These are phyloP conservation scores for Boeremia lycopersici DNA, from an alignment of 2,329 filamentous ascomycete genomes.

Conservation along the genomic window DNA sequence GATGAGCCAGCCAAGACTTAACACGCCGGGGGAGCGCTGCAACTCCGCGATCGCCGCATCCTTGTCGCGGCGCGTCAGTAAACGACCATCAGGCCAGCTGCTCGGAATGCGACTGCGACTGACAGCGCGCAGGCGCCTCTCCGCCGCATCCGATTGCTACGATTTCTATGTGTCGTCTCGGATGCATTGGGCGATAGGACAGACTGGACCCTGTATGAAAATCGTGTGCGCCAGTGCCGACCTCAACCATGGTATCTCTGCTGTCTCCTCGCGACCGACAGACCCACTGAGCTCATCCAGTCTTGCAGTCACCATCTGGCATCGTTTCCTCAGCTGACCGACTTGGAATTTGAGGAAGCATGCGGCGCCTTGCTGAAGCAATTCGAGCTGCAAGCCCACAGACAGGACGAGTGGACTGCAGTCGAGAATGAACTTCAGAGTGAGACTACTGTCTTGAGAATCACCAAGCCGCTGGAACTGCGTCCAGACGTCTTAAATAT, in stretches of 20 bases:
- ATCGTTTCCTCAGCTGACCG: slow-evolving; percentile 37
- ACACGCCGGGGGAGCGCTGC: neutral
- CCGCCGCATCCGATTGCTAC: slow-evolving; percentile 1
- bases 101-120: slow-evolving; percentile 1
- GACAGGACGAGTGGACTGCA: slow-evolving; percentile 33
- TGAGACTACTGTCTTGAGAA: slow-evolving; percentile 26
- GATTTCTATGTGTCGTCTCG: neutral
- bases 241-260: slow-evolving; percentile 4
- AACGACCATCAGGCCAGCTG: slow-evolving; percentile 1
- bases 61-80: slow-evolving; percentile 1
- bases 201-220: neutral
- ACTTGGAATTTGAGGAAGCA: slow-evolving; percentile 36
- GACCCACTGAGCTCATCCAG: neutral
- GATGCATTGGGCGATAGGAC: slow-evolving; percentile 1
- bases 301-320: slow-evolving; percentile 14
- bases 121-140: slow-evolving; percentile 1
- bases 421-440: slow-evolving; percentile 23
- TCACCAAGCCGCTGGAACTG: slow-evolving; percentile 24
- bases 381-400: slow-evolving; percentile 20
- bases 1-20: slow-evolving; percentile 16
- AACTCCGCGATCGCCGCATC: slow-evolving; percentile 11
- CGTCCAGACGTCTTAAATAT: neutral
- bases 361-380: slow-evolving; percentile 25
- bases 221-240: neutral
- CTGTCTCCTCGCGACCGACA: neutral